phyloP scores from a whole-genome alignment of 306 rosid species.

The Mimosa bimucronata region DNA sequence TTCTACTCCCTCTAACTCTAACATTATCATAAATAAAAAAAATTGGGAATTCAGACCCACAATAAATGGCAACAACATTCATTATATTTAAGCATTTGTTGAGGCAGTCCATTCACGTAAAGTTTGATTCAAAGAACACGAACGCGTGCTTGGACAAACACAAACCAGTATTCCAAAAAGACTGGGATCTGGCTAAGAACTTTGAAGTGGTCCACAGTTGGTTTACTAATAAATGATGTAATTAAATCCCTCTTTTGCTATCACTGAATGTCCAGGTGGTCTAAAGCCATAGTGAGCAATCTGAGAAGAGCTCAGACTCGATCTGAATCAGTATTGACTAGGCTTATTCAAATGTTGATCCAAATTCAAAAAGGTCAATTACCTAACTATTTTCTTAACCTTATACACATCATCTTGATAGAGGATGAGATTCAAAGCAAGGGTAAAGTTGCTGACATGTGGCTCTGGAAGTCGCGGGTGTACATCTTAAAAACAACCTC shows the following conservation, averaged over 20 bases:
- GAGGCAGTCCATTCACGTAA: not conserved
- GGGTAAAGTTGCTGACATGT: too few species aligned
- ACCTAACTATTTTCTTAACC: not conserved
- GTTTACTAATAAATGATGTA: not conserved
- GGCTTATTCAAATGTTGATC: not conserved
- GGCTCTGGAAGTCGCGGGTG: too few species aligned
- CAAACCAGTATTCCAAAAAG: not conserved
- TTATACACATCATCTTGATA: not conserved
- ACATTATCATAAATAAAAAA: not conserved
- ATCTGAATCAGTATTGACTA: not conserved
- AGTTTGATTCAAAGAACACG: not conserved
- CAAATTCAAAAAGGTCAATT: slow-evolving; percentile 16
- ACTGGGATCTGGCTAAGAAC: not conserved
- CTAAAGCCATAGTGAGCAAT: not conserved
- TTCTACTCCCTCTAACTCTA: not conserved
- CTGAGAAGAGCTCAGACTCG: not conserved
- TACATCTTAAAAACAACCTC: too few species aligned
- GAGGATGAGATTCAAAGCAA: slow-evolving; percentile 18
- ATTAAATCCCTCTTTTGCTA: not conserved
- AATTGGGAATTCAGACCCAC: not conserved
- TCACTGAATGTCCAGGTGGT: not conserved
- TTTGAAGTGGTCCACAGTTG: not conserved
- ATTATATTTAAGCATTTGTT: too few species aligned
- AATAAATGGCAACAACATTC: not conserved
- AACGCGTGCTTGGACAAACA: slow-evolving; percentile 6